Percentiles rank a stretch among this genome's conserved stretches.
phyloP scores from a whole-genome alignment of 2,329 filamentous ascomycete species.

The Aureobasidium sp. region DNA sequence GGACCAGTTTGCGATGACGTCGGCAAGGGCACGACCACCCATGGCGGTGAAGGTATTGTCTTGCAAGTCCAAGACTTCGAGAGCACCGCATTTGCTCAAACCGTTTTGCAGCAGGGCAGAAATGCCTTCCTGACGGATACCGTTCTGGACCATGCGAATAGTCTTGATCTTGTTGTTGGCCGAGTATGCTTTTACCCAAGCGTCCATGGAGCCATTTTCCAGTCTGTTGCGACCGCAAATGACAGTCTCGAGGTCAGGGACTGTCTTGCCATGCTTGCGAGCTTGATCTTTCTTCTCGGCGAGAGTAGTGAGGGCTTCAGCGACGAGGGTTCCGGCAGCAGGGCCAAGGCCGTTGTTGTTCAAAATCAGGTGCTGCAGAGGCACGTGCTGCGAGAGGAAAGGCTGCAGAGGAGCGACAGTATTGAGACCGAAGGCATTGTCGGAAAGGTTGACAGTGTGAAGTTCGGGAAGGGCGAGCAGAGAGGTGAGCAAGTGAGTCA shows the following conservation, averaged over 20 bases:
- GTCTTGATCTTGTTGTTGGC: conserved; percentile 73
- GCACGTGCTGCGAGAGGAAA: conserved; percentile 81
- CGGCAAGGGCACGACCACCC: conserved; percentile 71
- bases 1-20: conserved; percentile 66
- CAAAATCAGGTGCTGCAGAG: conserved; percentile 86
- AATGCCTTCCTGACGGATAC: conserved; percentile 91
- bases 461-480: conserved; percentile 80
- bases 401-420: conserved; percentile 87
- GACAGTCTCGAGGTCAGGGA: conserved; percentile 87
- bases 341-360: conserved; percentile 98
- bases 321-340: conserved; percentile 79
- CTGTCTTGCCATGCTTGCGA: conserved; percentile 59
- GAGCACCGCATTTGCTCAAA: conserved; percentile 58
- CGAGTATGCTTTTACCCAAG: conserved; percentile 83
- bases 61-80: conserved; percentile 81
- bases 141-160: conserved; percentile 97
- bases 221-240: conserved; percentile 93
- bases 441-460: conserved; percentile 88
- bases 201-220: conserved; percentile 92
- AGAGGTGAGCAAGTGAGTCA: conserved; percentile 76
- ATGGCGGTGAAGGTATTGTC: conserved; percentile 91
- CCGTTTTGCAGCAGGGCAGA: conserved; percentile 72
- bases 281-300: conserved; percentile 78
- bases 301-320: conserved; percentile 75
- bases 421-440: conserved; percentile 96